Percentiles rank a stretch among this genome's conserved stretches.
Conservation (phyloP, 2,329 filamentous ascomycete genomes). For the Sordariomycetes sp. region DNA sequence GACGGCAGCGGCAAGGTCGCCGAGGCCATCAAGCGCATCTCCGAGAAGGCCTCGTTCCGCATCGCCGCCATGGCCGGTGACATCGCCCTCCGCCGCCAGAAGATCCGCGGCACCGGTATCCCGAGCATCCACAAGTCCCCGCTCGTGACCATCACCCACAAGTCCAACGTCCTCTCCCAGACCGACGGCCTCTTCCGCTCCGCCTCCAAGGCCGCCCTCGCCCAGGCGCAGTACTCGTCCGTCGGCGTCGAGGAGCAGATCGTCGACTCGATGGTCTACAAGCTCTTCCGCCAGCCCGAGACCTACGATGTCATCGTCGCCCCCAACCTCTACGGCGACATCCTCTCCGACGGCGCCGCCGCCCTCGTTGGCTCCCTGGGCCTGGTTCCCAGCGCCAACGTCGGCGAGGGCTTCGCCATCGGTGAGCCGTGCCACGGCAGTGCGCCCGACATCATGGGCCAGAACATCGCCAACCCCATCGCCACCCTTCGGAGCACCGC, state of each 20-base stretch:
- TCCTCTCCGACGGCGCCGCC: slow-evolving; percentile 89
- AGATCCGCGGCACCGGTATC: slow-evolving; percentile 53
- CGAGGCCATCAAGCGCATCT: slow-evolving; percentile 96
- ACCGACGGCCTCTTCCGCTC: slow-evolving; percentile 93
- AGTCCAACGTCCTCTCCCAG: slow-evolving; percentile 92
- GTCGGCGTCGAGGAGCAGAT: slow-evolving; percentile 90
- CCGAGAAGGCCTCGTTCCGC: slow-evolving; percentile 69
- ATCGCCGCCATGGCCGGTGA: slow-evolving; percentile 93
- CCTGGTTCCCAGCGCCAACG: slow-evolving; percentile 89
- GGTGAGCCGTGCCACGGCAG: slow-evolving; percentile 97
- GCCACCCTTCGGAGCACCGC: slow-evolving; percentile 85
- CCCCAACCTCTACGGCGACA: slow-evolving; percentile 95
- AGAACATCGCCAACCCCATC: slow-evolving; percentile 91
- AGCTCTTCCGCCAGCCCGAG: slow-evolving; percentile 91
- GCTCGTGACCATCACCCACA: slow-evolving; percentile 94
- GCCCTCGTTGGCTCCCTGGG: slow-evolving; percentile 87
- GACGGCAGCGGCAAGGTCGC: slow-evolving; percentile 70
- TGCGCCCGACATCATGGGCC: slow-evolving; percentile 89
- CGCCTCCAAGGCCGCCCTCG: slow-evolving; percentile 64
- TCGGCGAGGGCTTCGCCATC: slow-evolving; percentile 88
- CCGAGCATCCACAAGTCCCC: slow-evolving; percentile 55
- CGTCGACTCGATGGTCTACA: slow-evolving; percentile 98
- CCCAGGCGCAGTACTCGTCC: slow-evolving; percentile 48
- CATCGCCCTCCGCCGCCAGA: slow-evolving; percentile 79
- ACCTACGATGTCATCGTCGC: slow-evolving; percentile 98